Conservation (phyloP, 2,329 filamentous ascomycete genomes). For the Cladosporium sp. region DNA sequence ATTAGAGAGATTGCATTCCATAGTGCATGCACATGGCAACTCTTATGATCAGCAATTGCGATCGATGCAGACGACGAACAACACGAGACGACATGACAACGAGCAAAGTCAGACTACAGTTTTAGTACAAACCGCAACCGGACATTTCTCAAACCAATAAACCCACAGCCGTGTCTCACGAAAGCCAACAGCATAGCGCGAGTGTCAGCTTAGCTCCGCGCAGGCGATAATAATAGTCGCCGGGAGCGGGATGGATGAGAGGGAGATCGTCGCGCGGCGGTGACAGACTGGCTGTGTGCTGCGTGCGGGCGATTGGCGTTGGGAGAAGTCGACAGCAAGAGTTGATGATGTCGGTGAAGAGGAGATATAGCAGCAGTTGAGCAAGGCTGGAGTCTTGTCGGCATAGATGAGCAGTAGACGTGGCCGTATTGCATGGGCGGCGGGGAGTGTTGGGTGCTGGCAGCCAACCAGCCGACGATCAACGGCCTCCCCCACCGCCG, state of each 20-base stretch:
- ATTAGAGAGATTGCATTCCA: too few species aligned
- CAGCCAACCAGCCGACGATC: background rate
- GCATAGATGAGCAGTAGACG: slow-evolving; percentile 1
- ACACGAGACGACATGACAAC: too few species aligned
- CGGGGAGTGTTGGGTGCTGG: slow-evolving; percentile 3
- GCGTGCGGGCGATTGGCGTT: background rate
- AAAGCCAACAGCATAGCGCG: background rate
- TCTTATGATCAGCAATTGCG: too few species aligned
- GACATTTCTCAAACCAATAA: background rate
- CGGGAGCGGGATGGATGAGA: background rate
- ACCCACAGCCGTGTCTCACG: slow-evolving; percentile 3
- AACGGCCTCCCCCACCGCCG: slow-evolving; percentile 1
- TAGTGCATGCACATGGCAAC: too few species aligned
- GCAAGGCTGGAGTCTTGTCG: background rate
- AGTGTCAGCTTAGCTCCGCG: slow-evolving; percentile 9
- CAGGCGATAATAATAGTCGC: background rate
- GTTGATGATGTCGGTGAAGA: slow-evolving; percentile 6
- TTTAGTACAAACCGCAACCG: background rate
- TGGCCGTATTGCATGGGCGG: background rate
- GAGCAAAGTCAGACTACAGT: too few species aligned
- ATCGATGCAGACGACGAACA: too few species aligned
- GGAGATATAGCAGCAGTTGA: slow-evolving; percentile 1
- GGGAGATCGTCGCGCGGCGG: background rate
- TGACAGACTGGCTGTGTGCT: background rate
- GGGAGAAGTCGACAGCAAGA: background rate